phyloP scores from a whole-genome alignment of 83 land plant genomes.

The Picea abies region DNA sequence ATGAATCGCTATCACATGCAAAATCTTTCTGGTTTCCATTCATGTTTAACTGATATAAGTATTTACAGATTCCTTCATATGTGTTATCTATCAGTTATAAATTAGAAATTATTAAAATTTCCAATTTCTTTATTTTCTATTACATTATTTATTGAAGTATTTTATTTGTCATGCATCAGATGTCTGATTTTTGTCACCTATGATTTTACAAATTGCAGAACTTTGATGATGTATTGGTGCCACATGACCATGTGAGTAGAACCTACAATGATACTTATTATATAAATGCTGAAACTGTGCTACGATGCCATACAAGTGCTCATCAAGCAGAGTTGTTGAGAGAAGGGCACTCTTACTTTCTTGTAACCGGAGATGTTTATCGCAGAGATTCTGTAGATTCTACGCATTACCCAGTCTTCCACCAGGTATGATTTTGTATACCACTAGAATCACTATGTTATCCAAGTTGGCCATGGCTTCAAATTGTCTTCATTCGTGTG shows the following conservation, averaged over 20 bases:
- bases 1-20: neutral
- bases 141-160: neutral
- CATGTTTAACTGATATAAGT: neutral
- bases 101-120: neutral
- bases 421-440: constrained; percentile 57
- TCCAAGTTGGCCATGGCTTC: neutral
- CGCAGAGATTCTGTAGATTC: constrained; percentile 95
- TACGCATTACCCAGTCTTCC: constrained; percentile 98
- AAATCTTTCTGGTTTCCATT: neutral
- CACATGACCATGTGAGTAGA: constrained; percentile 95
- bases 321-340: constrained; percentile 92
- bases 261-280: constrained; percentile 96
- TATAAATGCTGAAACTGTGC: constrained; percentile 69
- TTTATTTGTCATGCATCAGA: neutral
- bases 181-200: neutral
- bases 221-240: constrained; percentile 98
- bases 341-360: constrained; percentile 77
- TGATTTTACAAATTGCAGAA: constrained; percentile 59
- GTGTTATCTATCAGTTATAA: neutral
- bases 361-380: constrained; percentile 97
- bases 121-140: neutral
- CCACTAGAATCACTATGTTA: neutral
- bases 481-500: neutral
- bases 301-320: constrained; percentile 97
- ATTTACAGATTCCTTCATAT: neutral